Base-by-base conservation (phyloP, 768 basidiomycete genomes). In the Leccinellum rugosiceps region DNA sequence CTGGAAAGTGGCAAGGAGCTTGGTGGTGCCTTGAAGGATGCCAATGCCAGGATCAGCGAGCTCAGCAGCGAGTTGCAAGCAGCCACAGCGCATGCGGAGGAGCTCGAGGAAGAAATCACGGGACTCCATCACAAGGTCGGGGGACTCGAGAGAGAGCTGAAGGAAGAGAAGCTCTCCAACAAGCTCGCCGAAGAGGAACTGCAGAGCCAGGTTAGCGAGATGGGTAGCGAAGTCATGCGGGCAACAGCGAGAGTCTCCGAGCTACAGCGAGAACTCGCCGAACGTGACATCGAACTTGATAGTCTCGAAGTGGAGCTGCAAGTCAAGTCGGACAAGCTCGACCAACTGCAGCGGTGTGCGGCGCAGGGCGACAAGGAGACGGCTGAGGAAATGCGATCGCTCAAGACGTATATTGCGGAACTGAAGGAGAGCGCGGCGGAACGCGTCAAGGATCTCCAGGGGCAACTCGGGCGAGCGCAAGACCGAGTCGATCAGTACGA, bases 1-100 rank as follows among this genome's bases (percentile, higher is more conserved):
- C 73, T 91, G 51, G 86, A 84, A 67, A 81, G 75, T 53, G 86
- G 81, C 35, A 80, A 80, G 59, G 90, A 90, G 47, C 76, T 90
- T 1, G 90, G 88, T 2, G 81, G 81, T 0, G 86, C 86, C 52
- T 65, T 90, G 55, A 80, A 78, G 57, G 83, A 84, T 41, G 87
- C 86, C 19, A 87, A 90, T 58, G 78, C 84, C 55, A 79, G 80
- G 19, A 73, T 87, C 35, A 79, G 74, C 30, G 73, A 79, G 51
- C 72, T 86, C 45, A 80, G 81, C 65, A 75, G 76, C 14, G 85
- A 90, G 52, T 70, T 92, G 43, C 78, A 81, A 44, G 48, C 9
- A 19, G 48, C 86, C 19, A 84, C 81, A 57, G 67, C 74, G 1
- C 83, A 84, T 51, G 81, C 86, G 58, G 75, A 78, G 64, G 83